Base-by-base conservation (phyloP, 345 rosid genomes). In the Ceriops decandra region DNA sequence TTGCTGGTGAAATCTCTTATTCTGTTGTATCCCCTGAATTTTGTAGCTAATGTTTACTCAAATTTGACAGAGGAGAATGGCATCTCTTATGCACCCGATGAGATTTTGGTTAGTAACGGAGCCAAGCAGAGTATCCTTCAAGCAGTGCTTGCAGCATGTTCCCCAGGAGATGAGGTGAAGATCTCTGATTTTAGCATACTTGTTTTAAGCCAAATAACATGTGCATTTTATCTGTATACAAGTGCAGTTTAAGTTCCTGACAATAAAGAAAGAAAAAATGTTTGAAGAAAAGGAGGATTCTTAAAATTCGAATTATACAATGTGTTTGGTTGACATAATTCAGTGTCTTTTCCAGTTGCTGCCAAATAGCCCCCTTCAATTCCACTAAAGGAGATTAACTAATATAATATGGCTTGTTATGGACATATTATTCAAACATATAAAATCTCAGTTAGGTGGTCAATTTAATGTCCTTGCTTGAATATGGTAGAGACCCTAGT, bases 121-220 rank as follows among this genome's bases (percentile, higher is more conserved):
- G 99, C 99, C 51, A 95, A 95, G 77, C 99, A 95, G 80, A 64
- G 93, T 71, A 68, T 77, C 60, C 63, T 81, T 64, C 98, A 95
- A 80, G 98, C 99, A 15, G 86, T 87, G 31, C 82, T 88, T 71
- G 99, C 99, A 4, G 97, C 92, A 73, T 95, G 98, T 76, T 85
- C 92, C 26, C 98, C 96, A 0, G 98, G 98, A 20, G 99, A 95
- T 80, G 99, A 95, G 97, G 99, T 93, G 71, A 64, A 63, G 54
- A 63, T 59, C 42, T 62, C 52, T 17, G 21, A 21, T 57, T 21
- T 71, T 9, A 42, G 20, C 10, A 11, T 59, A 9, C 13, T 58
- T 6, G 42, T 49, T 17, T 9, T 73, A 42, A 42, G 30, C 36
- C 32, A 9, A 67, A 67, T 36, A 20, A 13, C 24, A n/a, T 21